Evolutionary conservation across 805 yeast genomes (phyloP).

Genomic region (Metschnikowia baotianmanensis): DNA sequence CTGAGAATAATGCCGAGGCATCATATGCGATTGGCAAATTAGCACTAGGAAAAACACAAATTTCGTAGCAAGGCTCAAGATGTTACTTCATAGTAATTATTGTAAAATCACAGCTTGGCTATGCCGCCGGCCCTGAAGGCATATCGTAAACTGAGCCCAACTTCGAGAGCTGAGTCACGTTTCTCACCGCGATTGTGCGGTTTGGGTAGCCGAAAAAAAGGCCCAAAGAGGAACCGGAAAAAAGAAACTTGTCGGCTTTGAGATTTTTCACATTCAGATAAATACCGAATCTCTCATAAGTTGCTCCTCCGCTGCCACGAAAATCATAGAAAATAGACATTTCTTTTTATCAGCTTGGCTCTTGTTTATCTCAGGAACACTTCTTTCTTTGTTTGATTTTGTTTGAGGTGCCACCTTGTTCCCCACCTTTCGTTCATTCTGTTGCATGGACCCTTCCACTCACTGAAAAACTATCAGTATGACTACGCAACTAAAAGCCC

Average conservation of each 20-base stretch:
- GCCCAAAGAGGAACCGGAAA: slow-evolving; percentile 4
- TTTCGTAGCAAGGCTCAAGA: no score
- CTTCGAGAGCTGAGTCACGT: not conserved
- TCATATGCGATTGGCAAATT: no score
- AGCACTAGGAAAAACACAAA: no score
- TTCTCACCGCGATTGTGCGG: slow-evolving; percentile 1
- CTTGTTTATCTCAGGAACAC: not conserved
- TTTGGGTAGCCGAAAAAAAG: slow-evolving; percentile 6
- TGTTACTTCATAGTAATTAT: no score
- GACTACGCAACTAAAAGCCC: slow-evolving; percentile 21
- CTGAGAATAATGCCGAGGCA: no score
- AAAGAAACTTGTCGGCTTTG: slow-evolving; percentile 5
- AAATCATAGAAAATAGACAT: no score
- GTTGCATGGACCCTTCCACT: slow-evolving; percentile 5
- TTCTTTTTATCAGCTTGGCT: not conserved
- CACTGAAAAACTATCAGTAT: slow-evolving; percentile 3
- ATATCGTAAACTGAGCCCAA: no score
- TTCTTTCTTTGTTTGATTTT: not conserved
- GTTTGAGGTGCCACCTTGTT: not conserved
- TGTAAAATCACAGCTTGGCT: no score
- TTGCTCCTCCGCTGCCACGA: not conserved
- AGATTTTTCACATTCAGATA: slow-evolving; percentile 1
- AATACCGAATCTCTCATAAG: not conserved
- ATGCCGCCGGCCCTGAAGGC: no score
- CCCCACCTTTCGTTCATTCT: slow-evolving; percentile 4